Conservation (phyloP, 768 basidiomycete genomes). For the Pisolithus albus region DNA sequence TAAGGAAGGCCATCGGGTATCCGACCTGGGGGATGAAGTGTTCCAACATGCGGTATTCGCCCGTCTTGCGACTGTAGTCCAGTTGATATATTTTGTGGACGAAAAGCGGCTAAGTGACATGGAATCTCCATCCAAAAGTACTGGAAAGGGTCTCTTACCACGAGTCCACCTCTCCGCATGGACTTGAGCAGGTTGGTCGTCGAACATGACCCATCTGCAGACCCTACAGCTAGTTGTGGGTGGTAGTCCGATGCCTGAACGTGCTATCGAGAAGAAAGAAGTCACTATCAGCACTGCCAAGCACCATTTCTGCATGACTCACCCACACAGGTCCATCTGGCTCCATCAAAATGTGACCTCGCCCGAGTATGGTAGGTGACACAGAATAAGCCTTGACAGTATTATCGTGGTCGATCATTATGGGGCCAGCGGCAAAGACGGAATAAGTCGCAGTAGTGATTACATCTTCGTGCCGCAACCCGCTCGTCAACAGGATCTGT, state of each 20-base stretch:
- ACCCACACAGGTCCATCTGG: conserved; percentile 84
- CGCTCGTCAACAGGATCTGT: neutral
- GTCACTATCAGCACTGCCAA: neutral
- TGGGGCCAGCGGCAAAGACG: conserved; percentile 57
- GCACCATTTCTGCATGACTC: conserved; percentile 16
- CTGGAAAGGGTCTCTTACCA: conserved; percentile 40
- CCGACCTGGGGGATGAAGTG: conserved; percentile 68
- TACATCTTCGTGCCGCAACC: conserved; percentile 43
- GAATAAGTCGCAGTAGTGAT: conserved; percentile 64
- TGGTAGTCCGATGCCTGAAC: conserved; percentile 78
- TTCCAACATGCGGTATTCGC: conserved; percentile 85
- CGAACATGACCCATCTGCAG: conserved; percentile 74
- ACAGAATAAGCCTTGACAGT: conserved; percentile 69
- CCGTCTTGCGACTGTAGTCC: conserved; percentile 73
- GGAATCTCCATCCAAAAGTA: neutral
- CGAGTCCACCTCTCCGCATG: conserved; percentile 62
- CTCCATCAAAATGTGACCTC: conserved; percentile 65
- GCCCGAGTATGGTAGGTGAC: conserved; percentile 65
- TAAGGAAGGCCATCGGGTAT: neutral
- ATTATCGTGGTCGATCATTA: conserved; percentile 81
- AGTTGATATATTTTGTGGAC: conserved; percentile 78
- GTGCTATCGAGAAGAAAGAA: conserved; percentile 36
- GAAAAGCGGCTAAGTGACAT: conserved; percentile 54
- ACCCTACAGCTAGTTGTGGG: conserved; percentile 74
- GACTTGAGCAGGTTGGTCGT: conserved; percentile 68